These are phyloP conservation scores for Globisporangium cystogenes DNA, from an alignment of 352 stramenopile species.

Conservation along the genomic window DNA sequence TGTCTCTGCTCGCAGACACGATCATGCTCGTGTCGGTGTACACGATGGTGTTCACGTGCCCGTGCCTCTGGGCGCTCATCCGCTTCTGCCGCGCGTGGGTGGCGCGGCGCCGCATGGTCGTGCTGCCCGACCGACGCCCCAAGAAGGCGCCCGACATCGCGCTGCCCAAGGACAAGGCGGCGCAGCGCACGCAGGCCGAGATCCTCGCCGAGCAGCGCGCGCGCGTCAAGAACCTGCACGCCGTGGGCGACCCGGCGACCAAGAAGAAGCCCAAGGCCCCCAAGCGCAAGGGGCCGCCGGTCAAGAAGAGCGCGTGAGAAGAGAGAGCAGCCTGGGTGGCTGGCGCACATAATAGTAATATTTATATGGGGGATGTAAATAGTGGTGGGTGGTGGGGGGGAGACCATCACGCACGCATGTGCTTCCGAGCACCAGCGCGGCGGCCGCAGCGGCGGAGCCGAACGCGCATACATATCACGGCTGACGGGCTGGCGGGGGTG, in stretches of 20 bases:
- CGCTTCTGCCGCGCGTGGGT: constrained; percentile 61
- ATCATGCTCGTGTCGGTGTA: constrained; percentile 78
- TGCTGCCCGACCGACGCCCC: constrained; percentile 53
- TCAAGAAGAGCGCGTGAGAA: constrained; percentile 23
- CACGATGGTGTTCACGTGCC: constrained; percentile 81
- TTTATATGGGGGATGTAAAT: constrained; percentile 83
- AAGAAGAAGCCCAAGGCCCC: constrained; percentile 65
- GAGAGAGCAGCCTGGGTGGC: constrained; percentile 24
- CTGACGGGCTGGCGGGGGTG: no score
- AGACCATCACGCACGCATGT: neutral
- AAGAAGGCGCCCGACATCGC: constrained; percentile 82
- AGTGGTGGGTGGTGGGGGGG: constrained; percentile 14
- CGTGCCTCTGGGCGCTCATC: constrained; percentile 78
- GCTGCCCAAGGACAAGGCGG: constrained; percentile 42
- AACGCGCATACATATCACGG: neutral
- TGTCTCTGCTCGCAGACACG: constrained; percentile 25
- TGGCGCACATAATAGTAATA: constrained; percentile 45
- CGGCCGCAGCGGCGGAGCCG: no score
- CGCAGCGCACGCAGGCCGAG: constrained; percentile 67
- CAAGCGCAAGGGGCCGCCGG: constrained; percentile 62
- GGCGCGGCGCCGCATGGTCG: constrained; percentile 41
- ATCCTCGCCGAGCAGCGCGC: constrained; percentile 74
- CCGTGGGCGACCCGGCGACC: constrained; percentile 33
- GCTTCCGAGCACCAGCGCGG: neutral
- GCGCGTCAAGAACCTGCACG: constrained; percentile 53